These are phyloP conservation scores for Triangularia setosa DNA, from an alignment of 2,329 filamentous ascomycete genomes.

Conservation along the genomic window DNA sequence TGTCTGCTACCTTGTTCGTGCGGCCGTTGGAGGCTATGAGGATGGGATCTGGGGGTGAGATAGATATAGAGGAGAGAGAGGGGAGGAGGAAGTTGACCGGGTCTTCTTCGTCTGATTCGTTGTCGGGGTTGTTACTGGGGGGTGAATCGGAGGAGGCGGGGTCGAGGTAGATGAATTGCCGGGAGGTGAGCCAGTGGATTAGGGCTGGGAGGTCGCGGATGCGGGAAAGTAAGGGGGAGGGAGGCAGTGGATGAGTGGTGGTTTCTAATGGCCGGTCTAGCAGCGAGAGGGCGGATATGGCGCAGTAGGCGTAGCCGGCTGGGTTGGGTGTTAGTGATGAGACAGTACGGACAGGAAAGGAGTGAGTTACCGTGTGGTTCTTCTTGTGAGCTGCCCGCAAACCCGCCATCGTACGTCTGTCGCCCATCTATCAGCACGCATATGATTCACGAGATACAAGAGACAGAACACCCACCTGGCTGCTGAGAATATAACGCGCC, in stretches of 20 bases:
- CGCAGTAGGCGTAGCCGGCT: slow-evolving; percentile 92
- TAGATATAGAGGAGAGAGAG: slow-evolving; percentile 33
- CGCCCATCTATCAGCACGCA: slow-evolving; percentile 39
- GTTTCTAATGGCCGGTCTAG: slow-evolving; percentile 57
- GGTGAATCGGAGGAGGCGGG: slow-evolving; percentile 20
- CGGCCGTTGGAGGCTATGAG: slow-evolving; percentile 80
- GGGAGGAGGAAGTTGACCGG: slow-evolving; percentile 31
- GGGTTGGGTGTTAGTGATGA: slow-evolving; percentile 7
- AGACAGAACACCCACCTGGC: background rate
- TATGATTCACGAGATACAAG: background rate
- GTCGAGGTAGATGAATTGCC: slow-evolving; percentile 58
- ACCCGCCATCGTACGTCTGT: slow-evolving; percentile 83
- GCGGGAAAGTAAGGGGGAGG: slow-evolving; percentile 17
- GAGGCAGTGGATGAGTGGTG: background rate
- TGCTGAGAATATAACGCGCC: slow-evolving; percentile 59
- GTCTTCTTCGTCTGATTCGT: slow-evolving; percentile 32
- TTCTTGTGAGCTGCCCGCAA: slow-evolving; percentile 71
- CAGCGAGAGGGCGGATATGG: slow-evolving; percentile 71
- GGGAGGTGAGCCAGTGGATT: slow-evolving; percentile 51
- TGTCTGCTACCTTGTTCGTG: slow-evolving; percentile 87
- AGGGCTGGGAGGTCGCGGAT: slow-evolving; percentile 38
- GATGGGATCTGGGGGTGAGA: slow-evolving; percentile 25
- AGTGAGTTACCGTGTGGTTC: slow-evolving; percentile 70
- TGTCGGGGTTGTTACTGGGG: slow-evolving; percentile 15
- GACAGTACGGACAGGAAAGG: background rate